A percentile compares a stretch with the other conserved stretches of the same genome.
Evolutionary conservation across 192 early-diverging fungal species (phyloP).

Genomic region (Coemansia sp.): DNA sequence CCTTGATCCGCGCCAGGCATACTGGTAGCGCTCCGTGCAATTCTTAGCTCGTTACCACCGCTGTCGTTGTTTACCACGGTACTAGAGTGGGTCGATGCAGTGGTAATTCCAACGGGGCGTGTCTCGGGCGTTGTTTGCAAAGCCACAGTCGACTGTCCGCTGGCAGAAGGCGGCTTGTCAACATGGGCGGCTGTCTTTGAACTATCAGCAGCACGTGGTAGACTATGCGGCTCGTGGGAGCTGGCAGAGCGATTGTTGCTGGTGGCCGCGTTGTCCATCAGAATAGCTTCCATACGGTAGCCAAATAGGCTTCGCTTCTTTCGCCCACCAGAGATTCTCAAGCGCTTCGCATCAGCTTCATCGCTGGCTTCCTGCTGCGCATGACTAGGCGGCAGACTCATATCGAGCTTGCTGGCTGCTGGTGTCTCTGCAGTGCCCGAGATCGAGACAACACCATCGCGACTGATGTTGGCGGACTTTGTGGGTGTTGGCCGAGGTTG

Average conservation of each 20-base stretch:
- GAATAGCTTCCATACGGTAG: constrained; percentile 25
- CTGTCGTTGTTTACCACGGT: neutral
- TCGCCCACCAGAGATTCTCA: neutral
- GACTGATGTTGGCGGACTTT: neutral
- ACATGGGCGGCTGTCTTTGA: neutral
- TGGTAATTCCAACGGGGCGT: neutral
- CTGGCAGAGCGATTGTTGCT: neutral
- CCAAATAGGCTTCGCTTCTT: constrained; percentile 41
- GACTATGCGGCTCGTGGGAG: neutral
- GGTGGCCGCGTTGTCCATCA: constrained; percentile 2
- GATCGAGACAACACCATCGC: neutral
- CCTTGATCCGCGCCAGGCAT: neutral
- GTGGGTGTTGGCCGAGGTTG: neutral
- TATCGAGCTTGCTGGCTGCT: neutral
- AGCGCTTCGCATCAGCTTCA: neutral
- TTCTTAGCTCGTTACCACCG: neutral
- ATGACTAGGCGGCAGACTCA: neutral
- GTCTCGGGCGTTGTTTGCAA: neutral
- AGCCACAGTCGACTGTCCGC: neutral
- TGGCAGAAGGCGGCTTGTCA: neutral
- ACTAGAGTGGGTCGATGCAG: neutral
- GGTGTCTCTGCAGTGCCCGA: neutral
- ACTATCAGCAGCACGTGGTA: neutral
- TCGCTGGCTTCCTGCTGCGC: neutral
- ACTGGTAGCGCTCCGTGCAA: neutral